These are phyloP conservation scores for Nicotiana tomentosiformis DNA, from an alignment of 257 asterid species.

Conservation along the genomic window DNA sequence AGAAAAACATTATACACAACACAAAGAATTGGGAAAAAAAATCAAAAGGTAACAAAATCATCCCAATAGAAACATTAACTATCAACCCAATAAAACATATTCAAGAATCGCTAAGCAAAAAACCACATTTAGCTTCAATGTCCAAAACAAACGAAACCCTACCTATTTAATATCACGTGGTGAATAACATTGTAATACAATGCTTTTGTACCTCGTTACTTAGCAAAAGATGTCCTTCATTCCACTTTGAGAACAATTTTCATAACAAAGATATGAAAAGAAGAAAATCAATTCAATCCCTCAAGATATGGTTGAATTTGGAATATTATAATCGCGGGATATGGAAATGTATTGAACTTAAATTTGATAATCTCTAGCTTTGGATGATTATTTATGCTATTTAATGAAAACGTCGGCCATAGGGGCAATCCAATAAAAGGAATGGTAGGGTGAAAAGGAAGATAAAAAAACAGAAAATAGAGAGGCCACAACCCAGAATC, in stretches of 20 bases:
- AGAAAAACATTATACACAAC: background rate
- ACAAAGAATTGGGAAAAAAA: background rate
- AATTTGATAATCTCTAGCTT: background rate
- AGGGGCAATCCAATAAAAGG: background rate
- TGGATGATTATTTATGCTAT: background rate
- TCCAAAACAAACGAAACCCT: background rate
- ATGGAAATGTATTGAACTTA: background rate
- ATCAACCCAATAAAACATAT: background rate
- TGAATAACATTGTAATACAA: background rate
- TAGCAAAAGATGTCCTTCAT: slow-evolving; percentile 22
- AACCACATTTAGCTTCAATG: background rate
- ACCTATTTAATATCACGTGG: background rate
- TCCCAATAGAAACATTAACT: too few species aligned
- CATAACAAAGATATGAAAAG: slow-evolving; percentile 17
- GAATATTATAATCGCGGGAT: background rate
- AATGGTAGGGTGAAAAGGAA: background rate
- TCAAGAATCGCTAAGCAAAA: background rate
- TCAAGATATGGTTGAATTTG: background rate
- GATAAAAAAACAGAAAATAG: background rate
- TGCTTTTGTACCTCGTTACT: background rate
- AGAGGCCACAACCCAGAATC: background rate
- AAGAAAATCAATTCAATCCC: background rate
- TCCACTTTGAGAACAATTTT: slow-evolving; percentile 83
- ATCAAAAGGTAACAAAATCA: background rate
- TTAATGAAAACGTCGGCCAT: background rate